These are phyloP conservation scores for Podospora pseudocomata DNA, from an alignment of 495 filamentous ascomycete genomes.

Conservation along the genomic window DNA sequence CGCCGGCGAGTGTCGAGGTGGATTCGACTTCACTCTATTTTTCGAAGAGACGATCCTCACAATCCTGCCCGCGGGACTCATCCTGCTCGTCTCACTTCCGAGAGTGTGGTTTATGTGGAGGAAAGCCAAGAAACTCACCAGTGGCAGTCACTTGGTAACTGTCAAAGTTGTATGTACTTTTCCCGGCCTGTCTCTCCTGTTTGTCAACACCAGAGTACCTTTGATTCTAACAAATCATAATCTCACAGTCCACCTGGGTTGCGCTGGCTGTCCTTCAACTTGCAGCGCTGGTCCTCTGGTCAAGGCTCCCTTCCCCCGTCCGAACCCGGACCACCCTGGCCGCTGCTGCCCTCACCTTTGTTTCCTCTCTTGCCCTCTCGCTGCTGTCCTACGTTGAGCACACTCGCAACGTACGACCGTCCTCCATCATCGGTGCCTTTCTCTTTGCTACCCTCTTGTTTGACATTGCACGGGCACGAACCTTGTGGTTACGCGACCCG, in stretches of 20 bases:
- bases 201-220: not conserved
- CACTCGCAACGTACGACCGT: conserved; percentile 39
- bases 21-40: conserved; percentile 56
- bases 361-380: conserved; percentile 31
- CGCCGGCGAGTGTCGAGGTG: conserved; percentile 31
- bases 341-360: conserved; percentile 42
- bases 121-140: conserved; percentile 19
- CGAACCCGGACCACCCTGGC: conserved; percentile 49
- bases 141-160: conserved; percentile 5
- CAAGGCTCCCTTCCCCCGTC: conserved; percentile 27
- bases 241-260: conserved; percentile 43
- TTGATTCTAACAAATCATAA: not conserved
- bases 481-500: conserved; percentile 38
- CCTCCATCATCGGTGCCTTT: conserved; percentile 54
- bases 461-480: conserved; percentile 46
- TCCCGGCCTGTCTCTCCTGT: not conserved
- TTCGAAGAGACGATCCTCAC: conserved; percentile 57
- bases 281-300: conserved; percentile 48
- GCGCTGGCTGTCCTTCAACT: conserved; percentile 45
- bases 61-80: conserved; percentile 42
- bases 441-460: conserved; percentile 55
- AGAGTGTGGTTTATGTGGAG: conserved; percentile 47
- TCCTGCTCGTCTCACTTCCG: conserved; percentile 46
- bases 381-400: conserved; percentile 45
- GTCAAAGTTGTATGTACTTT: conserved; percentile 25